Evolutionary conservation across 2,329 filamentous ascomycete species (phyloP), one percentile per base, ranked within the genome.

Genomic region (Xylaria sp.): DNA sequence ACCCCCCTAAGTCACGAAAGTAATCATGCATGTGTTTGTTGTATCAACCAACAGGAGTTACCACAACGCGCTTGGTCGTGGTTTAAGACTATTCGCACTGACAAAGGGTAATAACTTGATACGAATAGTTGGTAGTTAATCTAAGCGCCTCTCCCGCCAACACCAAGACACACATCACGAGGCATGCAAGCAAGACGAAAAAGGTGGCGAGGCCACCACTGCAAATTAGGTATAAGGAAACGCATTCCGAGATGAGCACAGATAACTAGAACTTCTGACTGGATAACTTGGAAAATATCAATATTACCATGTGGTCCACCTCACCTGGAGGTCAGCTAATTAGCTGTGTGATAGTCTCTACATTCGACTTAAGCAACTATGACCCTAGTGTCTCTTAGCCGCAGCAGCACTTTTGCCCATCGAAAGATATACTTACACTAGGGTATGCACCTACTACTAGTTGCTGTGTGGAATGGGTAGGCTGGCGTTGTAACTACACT

Each of bases 371-470:
- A 25, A 36, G 29, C n/a, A 45, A 53, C 44, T 53, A 27, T 25
- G 57, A 29, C 54, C 31, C 27, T 66, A 62, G 60, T 49, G 47
- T 50, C 49, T 49, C 17, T 22, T 49, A 27, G 44, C 38, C 3
- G 38, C 45, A 61, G 38, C 45, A 61, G 57, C 27, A 54, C 50
- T 65, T 50, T 63, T 63, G 61, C 55, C 65, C 60, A 55, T 60
- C 42, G 25, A 38, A 33, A 31, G 20, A 39, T 61, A 59, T 55
- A n/a, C n/a, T n/a, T n/a, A 10, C 36, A 39, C 33, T 55, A 55
- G 15, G n/a, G 15, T 29, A 66, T 66, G 64, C 64, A 63, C 17
- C 64, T 66, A 66, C 59, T 38, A 55, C 51, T 63, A 63, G 64
- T 63, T 66, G 47, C 64, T 53, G 64, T 53, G 64, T 55, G 39